Base-by-base conservation (phyloP, 179 eudicot genomes). In the Drosera spatulata region DNA sequence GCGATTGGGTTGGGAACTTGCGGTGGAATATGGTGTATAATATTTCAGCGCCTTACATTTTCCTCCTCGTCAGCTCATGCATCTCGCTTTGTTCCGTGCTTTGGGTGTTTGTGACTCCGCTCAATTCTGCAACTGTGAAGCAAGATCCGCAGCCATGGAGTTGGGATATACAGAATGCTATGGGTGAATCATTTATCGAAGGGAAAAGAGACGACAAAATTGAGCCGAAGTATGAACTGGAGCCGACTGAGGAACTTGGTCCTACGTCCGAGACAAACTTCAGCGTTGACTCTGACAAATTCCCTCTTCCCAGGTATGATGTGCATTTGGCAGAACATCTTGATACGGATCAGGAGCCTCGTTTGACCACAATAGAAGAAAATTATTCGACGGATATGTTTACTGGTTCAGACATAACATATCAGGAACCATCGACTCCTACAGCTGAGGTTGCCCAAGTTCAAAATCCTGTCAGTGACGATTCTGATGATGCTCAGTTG, bases 41-140 rank as follows among this genome's bases (percentile, higher is more conserved):
- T 60, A 56, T 79, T 58, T 76, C 84, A 42, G 58, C 66, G 64
- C 69, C 85, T 39, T 87, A 87, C 66, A 51, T 78, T 69, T 43
- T 75, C 50, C 90, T 91, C 44, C 78, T 87, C 13, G 22, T 70
- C 46, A 66, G 76, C 59, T 82, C 84, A 41, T 75, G 62, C 55
- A 54, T 69, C 22, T 83, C 90, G 6, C 66, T 91, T 44, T 71
- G 72, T 71, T 65, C 79, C 58, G 74, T 80, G 83, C 79, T 83
- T 68, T 85, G 94, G 87, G 73, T 91, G 67, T 86, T 82, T 47
- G 84, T 76, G 50, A 83, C 90, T 37, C 94, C 95, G 22, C 80
- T 91, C 45, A 85, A 82, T 73, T 91, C 94, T 65, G 80, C 77
- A 59, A 78, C 69, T 66, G 68, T 64, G 59, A 68, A 75, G 61